These are phyloP conservation scores for Orychophragmus violaceus DNA, from an alignment of 345 rosid species.

Conservation along the genomic window DNA sequence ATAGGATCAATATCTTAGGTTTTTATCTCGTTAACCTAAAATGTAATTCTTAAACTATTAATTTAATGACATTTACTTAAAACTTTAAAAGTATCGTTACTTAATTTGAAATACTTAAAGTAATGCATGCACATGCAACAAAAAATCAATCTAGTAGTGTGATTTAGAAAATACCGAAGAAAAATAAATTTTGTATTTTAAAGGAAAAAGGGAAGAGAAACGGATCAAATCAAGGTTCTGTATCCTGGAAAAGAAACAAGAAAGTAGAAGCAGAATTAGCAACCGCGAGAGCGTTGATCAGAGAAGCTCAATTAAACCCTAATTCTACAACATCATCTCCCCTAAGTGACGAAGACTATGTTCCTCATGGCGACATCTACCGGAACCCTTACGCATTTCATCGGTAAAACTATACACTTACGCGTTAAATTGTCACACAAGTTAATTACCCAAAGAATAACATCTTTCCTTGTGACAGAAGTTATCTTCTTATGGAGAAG, in stretches of 20 bases:
- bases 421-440: not conserved
- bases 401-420: conserved; percentile 24
- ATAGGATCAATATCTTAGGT: too few relatives aligned
- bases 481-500: conserved; percentile 56
- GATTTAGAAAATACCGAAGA: not conserved
- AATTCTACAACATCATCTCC: conserved; percentile 18
- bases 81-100: too few relatives aligned
- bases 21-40: too few relatives aligned
- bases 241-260: conserved; percentile 23
- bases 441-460: not conserved
- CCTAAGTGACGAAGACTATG: conserved; percentile 30
- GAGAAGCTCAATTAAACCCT: conserved; percentile 28
- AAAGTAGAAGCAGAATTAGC: conserved; percentile 40
- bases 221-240: conserved; percentile 3
- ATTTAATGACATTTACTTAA: too few relatives aligned
- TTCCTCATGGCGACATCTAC: conserved; percentile 46
- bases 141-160: not conserved
- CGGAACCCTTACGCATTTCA: conserved; percentile 46
- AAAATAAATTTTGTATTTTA: not conserved
- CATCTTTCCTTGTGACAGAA: conserved; percentile 30
- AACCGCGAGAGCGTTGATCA: conserved; percentile 46
- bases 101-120: not conserved
- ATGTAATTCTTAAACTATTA: too few relatives aligned
- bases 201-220: conserved; percentile 21
- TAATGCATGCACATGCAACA: not conserved